Base-by-base conservation (phyloP, 345 rosid genomes). In the Gossypium thurberi region DNA sequence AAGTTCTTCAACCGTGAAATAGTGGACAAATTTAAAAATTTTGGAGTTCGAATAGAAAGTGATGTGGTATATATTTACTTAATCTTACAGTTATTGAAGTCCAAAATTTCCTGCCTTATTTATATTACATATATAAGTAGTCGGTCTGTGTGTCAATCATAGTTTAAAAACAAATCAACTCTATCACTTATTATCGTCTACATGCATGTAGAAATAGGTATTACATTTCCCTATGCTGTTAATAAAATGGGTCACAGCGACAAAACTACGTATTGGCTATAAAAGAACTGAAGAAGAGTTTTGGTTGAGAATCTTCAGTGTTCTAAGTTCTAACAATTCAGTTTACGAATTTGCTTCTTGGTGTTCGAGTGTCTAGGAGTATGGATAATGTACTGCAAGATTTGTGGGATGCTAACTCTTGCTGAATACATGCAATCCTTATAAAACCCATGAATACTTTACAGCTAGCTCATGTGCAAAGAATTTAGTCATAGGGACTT, bases 21-120 rank as follows among this genome's bases (percentile, higher is more conserved):
- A 47, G 69, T 90, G 40, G 82, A 74, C 52, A 87, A 86, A 85
- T 94, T 90, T 79, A 89, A 55, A 76, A 84, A 80, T 60, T 84
- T 90, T 48, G 98, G 98, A 58, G 97, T 94, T 81, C 89, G 98
- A 64, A 94, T 94, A 63, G 98, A 91, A 81, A 94, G 98, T 60
- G 97, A 91, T 37, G 82, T 94, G 96, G 98, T 94, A 94, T 43
- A 28, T 25, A 23, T 73, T 53, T 42, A 25, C 68, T 68, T 33
- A 73, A 74, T 18, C 67, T 50, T 18, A 25, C 40, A 2, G 3
- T 44, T 56, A 28, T 42, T 57, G 26, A 13, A 61, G 18, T 52
- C 8, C 74, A 58, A 11, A 65, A 18, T 23, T 17, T 26, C 40
- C 77, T 43, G 55, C 75, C 55, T 72, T 2, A 23, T 20, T 65